A percentile compares a stretch with the other conserved stretches of the same genome.
Conservation (phyloP, 768 basidiomycete species). For the Tephrocybe sp. region DNA sequence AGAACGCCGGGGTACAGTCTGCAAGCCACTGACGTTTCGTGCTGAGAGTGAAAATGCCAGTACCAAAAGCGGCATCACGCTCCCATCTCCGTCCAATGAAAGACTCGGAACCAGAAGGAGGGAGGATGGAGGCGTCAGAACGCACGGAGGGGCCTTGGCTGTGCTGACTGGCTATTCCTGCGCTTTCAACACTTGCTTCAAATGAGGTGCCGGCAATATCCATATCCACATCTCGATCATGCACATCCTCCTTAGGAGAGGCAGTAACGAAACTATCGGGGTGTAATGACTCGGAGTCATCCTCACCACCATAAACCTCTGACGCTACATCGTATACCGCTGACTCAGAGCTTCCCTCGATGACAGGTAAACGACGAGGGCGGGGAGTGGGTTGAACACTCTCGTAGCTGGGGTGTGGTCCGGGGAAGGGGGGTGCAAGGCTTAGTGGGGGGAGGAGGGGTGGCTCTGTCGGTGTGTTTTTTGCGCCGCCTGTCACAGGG, state of each 20-base stretch:
- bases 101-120: slow-evolving; percentile 42
- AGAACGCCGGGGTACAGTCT: slow-evolving; percentile 43
- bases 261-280: slow-evolving; percentile 63
- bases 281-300: slow-evolving; percentile 47
- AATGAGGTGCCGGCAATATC: slow-evolving; percentile 11
- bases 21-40: slow-evolving; percentile 30
- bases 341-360: slow-evolving; percentile 38
- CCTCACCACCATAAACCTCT: slow-evolving; percentile 24
- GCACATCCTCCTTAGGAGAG: slow-evolving; percentile 15
- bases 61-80: slow-evolving; percentile 37
- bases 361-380: slow-evolving; percentile 37
- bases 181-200: slow-evolving; percentile 2
- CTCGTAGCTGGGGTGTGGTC: slow-evolving; percentile 33
- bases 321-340: slow-evolving; percentile 28
- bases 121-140: slow-evolving; percentile 11
- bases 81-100: slow-evolving; percentile 55
- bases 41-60: slow-evolving; percentile 31
- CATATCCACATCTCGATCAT: slow-evolving; percentile 4
- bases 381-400: slow-evolving; percentile 28
- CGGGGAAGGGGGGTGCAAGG: slow-evolving; percentile 52
- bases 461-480: slow-evolving; percentile 17
- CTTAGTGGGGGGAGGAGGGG: slow-evolving; percentile 63
- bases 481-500: background rate
- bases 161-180: background rate
- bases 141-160: slow-evolving; percentile 15